Evolutionary conservation across 192 early-diverging fungal species (phyloP).

Genomic region (Entophlyctis luteolus): DNA sequence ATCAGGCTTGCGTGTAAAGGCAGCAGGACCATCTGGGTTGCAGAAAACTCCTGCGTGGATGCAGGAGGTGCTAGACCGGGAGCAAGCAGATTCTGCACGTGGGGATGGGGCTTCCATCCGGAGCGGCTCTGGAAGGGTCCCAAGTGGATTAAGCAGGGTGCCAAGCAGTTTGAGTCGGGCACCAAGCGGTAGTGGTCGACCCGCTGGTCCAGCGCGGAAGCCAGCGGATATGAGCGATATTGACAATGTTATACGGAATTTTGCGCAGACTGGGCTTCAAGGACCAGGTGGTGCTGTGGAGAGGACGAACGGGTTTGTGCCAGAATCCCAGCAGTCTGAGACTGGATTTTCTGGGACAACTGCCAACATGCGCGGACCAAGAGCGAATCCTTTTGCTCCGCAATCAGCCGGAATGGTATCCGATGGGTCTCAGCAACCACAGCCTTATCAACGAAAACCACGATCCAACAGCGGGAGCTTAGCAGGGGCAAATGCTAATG

Average conservation of each 20-base stretch:
- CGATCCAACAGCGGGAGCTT: no score
- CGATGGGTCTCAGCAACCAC: no score
- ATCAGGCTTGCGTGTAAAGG: background rate
- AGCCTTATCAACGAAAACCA: no score
- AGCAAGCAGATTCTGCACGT: background rate
- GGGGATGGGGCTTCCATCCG: no score
- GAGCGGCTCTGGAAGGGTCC: background rate
- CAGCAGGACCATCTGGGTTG: background rate
- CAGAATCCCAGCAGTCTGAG: no score
- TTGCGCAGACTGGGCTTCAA: background rate
- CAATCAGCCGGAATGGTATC: no score
- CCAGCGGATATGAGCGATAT: conserved; percentile 11
- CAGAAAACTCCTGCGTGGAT: background rate
- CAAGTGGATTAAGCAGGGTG: background rate
- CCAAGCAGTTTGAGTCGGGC: background rate
- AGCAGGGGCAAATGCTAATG: no score
- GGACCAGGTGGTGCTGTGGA: background rate
- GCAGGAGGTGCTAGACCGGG: background rate
- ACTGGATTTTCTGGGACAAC: background rate
- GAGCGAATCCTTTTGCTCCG: no score
- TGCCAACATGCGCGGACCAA: background rate
- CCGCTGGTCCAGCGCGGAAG: background rate
- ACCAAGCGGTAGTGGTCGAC: background rate
- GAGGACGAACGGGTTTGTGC: no score
- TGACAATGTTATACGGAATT: background rate